Base-by-base conservation (phyloP, 768 basidiomycete species). In the Neoboletus magnificus region DNA sequence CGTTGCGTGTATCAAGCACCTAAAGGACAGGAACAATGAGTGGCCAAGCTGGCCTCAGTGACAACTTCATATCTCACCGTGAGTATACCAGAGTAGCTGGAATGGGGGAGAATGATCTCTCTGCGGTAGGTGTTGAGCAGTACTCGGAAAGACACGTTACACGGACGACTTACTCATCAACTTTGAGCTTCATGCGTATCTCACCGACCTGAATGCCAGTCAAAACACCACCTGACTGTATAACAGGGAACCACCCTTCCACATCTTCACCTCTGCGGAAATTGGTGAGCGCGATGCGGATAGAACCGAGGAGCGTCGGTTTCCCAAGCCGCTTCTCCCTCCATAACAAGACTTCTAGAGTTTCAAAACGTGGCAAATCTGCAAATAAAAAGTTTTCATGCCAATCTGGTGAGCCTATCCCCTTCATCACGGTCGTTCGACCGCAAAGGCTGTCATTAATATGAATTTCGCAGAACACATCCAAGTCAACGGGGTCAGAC, bases 181-280 rank as follows among this genome's bases (percentile, higher is more conserved):
- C 84, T 56, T 79, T 75, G 48, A 93, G 67, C 63, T 85, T 87
- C 62, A 94, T 71, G 47, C 85, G 80, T 42, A 93, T 72, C 63
- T 93, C 91, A 36, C 92, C 92, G 7, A 84, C 78, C 64, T 88
- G 86, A 42, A 82, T 64, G 61, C 84, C 80, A 23, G 74, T 75
- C 30, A 77, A 72, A 39, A 76, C 65, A 11, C 77, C 71, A 37
- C 78, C 81, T 40, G 74, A 66, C 41, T 81, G 79, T 50, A 88
- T 73, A 3, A 92, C 82, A 15, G 91, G 87, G 70, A 85, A 93
- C 89, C 89, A 94, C 15, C 92, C 92, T 66, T 94, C 91, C 6
- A 90, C 78, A 4, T 74, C 68, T 61, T 91, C 88, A 18, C 85
- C 83, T 25, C 91, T 78, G 23, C 86, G 81, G 63, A 93, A 89